Base-by-base conservation (phyloP, 306 rosid species). In the Gastrolobium villosum region DNA sequence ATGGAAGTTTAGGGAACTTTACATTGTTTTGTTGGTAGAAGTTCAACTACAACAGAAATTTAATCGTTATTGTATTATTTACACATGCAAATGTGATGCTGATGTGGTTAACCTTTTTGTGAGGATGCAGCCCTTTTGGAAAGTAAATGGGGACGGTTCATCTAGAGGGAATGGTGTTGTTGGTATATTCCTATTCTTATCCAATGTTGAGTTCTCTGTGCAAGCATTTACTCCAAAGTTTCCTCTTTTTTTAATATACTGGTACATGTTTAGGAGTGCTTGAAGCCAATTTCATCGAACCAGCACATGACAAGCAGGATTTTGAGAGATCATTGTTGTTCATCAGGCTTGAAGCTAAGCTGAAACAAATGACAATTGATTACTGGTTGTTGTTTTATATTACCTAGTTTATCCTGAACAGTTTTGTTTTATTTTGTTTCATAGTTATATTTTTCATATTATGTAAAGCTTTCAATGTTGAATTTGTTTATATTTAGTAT, bases 251-350 rank as follows among this genome's bases (percentile, higher is more conserved):
- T 55, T 72, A 66, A 61, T 63, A 83, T 65, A 20, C 70, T 52
- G 8, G 36, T 80, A 46, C 69, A 34, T 83, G 50, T 79, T 74
- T 82, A 95, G 99, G 99, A 79, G 86, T 88, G 80, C 90, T 95
- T 81, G 99, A 95, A 86, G 96, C 95, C 81, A 92, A 95, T 81
- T 95, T 95, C 82, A 84, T 95, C 67, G 97, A 95, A 82, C 99
- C 99, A 49, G 96, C 97, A 10, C 98, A 95, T 81, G 99, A 92
- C 89, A 95, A 95, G 87, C 99, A 95, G 84, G 99, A 93, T 73
- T 95, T 95, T 83, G 99, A 95, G 90, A 84, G 94, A 83, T 95
- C 99, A 9, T 83, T 89, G 54, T 74, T 85, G 48, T 95, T 78
- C 84, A 66, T 86, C 63, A 89, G 99, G 82, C 83, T 95, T 72